Evolutionary conservation across 805 yeast genomes (phyloP), one percentile per base, ranked within the genome.

Genomic region (Lipomyces spencermartinsiae): DNA sequence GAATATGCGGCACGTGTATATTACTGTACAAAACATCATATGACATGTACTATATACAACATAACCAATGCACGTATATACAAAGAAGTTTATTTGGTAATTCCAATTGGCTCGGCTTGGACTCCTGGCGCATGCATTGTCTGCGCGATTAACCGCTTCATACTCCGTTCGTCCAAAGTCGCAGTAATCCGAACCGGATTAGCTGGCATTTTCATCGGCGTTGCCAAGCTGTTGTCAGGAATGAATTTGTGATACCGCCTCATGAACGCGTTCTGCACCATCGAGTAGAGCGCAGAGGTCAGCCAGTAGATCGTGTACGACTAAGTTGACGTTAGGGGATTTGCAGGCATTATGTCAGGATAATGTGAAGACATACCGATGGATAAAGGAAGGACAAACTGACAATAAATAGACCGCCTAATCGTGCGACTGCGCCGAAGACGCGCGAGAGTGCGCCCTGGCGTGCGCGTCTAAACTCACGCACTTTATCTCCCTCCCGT

Each of bases 371-470:
- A 51, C 94, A 80, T 0, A 95, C 92, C 35, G 89, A 81, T 0
- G 98, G 97, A 0, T 97, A 96, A 74, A 93, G 95, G 54, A 93
- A 86, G 0, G 97, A 83, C 22, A 93, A 82, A 4, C 92, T 93
- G 89, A 92, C 92, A 78, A 94, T 82, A 71, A 91, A 87, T 1
- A 93, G 87, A 62, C 91, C 86, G 29, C 94, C 87, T 71, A 91
- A 82, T 74, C 97, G 82, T 1, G 96, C 46, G 25, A 63, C 10
- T 2, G 25, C 35, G 10, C 16, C n/a, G 34, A 69, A 22, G 1
- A 69, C 1, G 16, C n/a, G 16, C 14, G 63, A 2, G 37, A 58
- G 25, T 3, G 39, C 7, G n/a, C 49, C 25, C 25, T 51, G 29
- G 14, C 35, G 12, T 5, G 58, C 33, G 51, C 61, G 61, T 19